Conservation (phyloP, 1,284 basidiomycete species). For the Termitomyces sp. region DNA sequence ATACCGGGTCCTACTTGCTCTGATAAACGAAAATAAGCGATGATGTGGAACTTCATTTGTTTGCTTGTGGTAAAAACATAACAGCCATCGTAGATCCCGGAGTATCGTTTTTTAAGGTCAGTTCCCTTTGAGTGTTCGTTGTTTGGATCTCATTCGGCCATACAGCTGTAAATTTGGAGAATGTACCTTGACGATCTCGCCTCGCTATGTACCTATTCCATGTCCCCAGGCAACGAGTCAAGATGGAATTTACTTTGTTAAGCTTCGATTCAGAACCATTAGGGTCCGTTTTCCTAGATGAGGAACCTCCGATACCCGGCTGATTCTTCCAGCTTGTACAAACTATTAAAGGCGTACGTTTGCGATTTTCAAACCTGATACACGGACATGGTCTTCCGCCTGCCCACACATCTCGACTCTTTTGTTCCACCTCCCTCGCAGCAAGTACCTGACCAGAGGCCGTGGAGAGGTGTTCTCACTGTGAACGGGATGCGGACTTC, state of each 20-base stretch:
- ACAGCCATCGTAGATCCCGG: conserved; percentile 15
- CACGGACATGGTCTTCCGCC: conserved; percentile 50
- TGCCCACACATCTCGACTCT: conserved; percentile 55
- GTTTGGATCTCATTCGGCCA: conserved; percentile 13
- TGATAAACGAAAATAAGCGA: conserved; percentile 14
- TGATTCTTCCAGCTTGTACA: conserved; percentile 16
- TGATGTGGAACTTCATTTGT: conserved; percentile 11
- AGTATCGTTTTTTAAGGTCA: conserved; percentile 23
- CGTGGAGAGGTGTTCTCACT: conserved; percentile 54
- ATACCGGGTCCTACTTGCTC: conserved; percentile 12
- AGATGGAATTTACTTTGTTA: conserved; percentile 16
- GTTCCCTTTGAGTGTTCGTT: conserved; percentile 15
- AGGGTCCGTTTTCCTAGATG: conserved; percentile 21
- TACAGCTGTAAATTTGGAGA: conserved; percentile 15
- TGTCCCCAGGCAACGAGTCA: conserved; percentile 27
- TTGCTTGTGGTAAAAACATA: conserved; percentile 11
- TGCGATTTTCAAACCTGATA: conserved; percentile 27
- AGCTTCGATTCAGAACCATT: conserved; percentile 11
- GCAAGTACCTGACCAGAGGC: conserved; percentile 36
- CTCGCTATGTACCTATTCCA: conserved; percentile 28
- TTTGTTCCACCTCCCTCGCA: conserved; percentile 49
- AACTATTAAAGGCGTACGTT: conserved; percentile 34
- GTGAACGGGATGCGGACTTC: conserved; percentile 42
- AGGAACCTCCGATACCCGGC: conserved; percentile 19
- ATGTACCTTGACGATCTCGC: conserved; percentile 30